Evolutionary conservation across 768 basidiomycete genomes (phyloP), one percentile per base, ranked within the genome.

Genomic region (Tylopilus subfusipes): DNA sequence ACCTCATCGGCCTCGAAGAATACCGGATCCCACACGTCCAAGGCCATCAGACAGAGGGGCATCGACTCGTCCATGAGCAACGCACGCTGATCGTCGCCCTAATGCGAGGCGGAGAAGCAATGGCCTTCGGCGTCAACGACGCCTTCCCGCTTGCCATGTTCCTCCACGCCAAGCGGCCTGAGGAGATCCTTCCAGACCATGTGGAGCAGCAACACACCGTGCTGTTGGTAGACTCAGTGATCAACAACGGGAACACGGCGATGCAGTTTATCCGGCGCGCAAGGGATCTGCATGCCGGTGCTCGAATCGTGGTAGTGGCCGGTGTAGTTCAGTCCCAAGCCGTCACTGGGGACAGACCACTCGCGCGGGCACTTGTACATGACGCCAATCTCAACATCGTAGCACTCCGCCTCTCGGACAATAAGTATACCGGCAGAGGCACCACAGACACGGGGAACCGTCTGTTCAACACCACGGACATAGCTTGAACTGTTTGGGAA

Each of bases 71-170:
- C 40, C 55, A 56, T 38, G 55, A 56, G 42, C 40, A 54, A 56
- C 55, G 40, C 55, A 56, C 52, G n/a, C 33, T 56, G n/a, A 56
- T 56, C 46, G 52, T 56, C 27, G 52, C 55, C 38, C 40, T 56
- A 56, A 56, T 56, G 55, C 55, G 55, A 56, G 55, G 55, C 30
- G 55, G 55, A 25, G 55, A 56, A 54, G 46, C 55, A 43, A 48
- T 56, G 46, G 55, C 55, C 46, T 56, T 56, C 14, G 52, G 55
- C 42, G 40, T 56, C 55, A 56, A 54, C 22, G 55, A 56, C 18
- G 55, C 55, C 31, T 56, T 56, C 46, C 55, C 55, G 22, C 55
- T 56, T 56, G 52, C 55, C 40, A 56, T 54, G 55, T 56, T 56
- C 46, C 31, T 56, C 52, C 55, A 56, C 27, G 55, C 55, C 52